Percentiles rank a stretch among this genome's conserved stretches.
phyloP scores from a whole-genome alignment of 495 filamentous ascomycete species.

The Tirmania nivea region DNA sequence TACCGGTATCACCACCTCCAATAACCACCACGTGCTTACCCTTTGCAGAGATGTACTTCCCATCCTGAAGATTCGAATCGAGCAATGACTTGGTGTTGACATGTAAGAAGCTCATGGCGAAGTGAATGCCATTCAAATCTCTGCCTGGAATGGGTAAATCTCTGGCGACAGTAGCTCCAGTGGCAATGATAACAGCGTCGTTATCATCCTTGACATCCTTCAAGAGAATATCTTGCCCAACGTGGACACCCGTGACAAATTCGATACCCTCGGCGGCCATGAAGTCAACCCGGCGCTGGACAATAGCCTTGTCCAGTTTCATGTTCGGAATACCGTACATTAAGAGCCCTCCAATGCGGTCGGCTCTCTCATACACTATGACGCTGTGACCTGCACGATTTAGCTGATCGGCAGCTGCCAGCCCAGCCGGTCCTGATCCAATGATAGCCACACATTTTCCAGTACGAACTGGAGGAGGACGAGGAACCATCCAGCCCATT shows the following conservation, averaged over 20 bases:
- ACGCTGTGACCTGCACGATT: conserved; percentile 84
- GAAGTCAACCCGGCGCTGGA: conserved; percentile 88
- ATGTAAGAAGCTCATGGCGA: conserved; percentile 96
- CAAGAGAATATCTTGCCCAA: conserved; percentile 65
- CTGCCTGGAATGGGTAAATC: conserved; percentile 86
- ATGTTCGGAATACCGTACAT: conserved; percentile 99
- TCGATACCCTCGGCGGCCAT: conserved; percentile 82
- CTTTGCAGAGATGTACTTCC: conserved; percentile 85
- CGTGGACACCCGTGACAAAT: conserved; percentile 52
- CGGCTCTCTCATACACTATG: conserved; percentile 89
- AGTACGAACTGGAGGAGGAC: conserved; percentile 54
- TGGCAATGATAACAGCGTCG: conserved; percentile 83
- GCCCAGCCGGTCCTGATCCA: conserved; percentile 82
- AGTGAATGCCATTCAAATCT: conserved; percentile 85
- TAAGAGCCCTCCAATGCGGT: conserved; percentile 79
- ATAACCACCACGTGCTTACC: conserved; percentile 95
- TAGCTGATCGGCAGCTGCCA: conserved; percentile 83
- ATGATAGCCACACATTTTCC: conserved; percentile 86
- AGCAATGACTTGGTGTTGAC: conserved; percentile 96
- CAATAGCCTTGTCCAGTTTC: conserved; percentile 98
- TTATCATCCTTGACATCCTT: conserved; percentile 52
- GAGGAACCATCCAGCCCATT: conserved; percentile 96
- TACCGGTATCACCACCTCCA: conserved; percentile 95
- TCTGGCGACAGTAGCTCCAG: conserved; percentile 90
- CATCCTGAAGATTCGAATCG: conserved; percentile 72